These are phyloP conservation scores for Colletotrichum sp. DNA, from an alignment of 2,329 filamentous ascomycete species.

Conservation along the genomic window DNA sequence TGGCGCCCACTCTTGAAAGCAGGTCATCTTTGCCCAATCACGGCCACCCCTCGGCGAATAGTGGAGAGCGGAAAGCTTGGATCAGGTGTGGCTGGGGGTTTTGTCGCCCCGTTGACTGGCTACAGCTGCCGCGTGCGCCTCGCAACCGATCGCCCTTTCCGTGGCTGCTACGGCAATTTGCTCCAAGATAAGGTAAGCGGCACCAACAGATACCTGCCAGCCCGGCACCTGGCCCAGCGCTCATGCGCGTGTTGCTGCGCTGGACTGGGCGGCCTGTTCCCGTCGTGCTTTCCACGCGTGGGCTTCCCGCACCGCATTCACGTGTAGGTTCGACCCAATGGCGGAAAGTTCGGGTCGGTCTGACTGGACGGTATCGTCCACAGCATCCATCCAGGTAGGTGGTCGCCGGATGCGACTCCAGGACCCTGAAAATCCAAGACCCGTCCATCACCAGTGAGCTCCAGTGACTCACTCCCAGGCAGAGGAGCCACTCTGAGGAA, in stretches of 20 bases:
- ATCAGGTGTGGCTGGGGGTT: neutral
- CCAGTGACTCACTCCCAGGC: conserved; percentile 5
- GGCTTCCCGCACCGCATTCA: neutral
- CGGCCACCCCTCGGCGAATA: neutral
- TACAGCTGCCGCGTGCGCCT: neutral
- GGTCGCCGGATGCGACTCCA: neutral
- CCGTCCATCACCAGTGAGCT: neutral
- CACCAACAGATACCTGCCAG: neutral
- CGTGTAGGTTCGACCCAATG: neutral
- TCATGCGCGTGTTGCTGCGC: neutral
- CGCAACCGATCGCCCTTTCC: neutral
- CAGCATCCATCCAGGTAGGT: neutral
- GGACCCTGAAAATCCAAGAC: conserved; percentile 7
- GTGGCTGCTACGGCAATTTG: neutral
- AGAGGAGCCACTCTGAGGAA: neutral
- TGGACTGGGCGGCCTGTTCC: neutral
- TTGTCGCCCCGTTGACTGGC: neutral
- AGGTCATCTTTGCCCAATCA: conserved; percentile 1
- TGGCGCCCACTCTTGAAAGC: neutral
- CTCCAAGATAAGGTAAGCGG: neutral
- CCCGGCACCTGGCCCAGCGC: neutral
- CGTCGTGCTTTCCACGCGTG: neutral
- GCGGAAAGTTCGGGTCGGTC: neutral
- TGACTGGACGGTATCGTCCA: neutral
- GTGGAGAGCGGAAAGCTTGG: neutral